These are phyloP conservation scores for Alternaria burnsii DNA, from an alignment of 2,329 filamentous ascomycete genomes.

Conservation along the genomic window DNA sequence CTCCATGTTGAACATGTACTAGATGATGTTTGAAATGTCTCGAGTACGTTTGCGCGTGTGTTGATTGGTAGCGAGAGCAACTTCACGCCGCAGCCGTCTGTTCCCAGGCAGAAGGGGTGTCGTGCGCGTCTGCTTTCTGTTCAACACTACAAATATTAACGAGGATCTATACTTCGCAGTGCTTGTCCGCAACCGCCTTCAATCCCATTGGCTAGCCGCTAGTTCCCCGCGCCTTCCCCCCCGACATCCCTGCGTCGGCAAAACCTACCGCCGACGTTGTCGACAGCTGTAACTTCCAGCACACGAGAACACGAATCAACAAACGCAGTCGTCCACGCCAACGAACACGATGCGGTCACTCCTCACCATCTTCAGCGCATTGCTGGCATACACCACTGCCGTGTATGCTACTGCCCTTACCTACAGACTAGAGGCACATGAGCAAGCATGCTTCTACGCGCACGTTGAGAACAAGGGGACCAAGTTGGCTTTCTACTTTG, in stretches of 20 bases:
- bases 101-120: too few species aligned
- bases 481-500: constrained; percentile 99
- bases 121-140: not conserved
- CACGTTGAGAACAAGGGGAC: constrained; percentile 77
- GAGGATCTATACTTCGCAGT: not conserved
- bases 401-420: constrained; percentile 90
- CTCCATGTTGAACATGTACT: too few species aligned
- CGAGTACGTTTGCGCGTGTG: too few species aligned
- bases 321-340: constrained; percentile 19
- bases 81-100: too few species aligned
- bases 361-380: constrained; percentile 57
- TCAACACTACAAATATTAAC: not conserved
- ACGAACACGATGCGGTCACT: constrained; percentile 47
- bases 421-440: constrained; percentile 88
- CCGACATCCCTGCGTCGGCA: constrained; percentile 28
- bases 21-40: too few species aligned
- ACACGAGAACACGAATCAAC: constrained; percentile 16
- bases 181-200: not conserved
- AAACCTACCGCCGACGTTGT: constrained; percentile 37
- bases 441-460: constrained; percentile 95
- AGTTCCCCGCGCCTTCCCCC: constrained; percentile 25
- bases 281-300: constrained; percentile 42
- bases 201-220: constrained; percentile 26
- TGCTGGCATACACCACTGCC: constrained; percentile 75
- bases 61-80: too few species aligned